Base-by-base conservation (phyloP, 352 stramenopile species). In the Phytophthora podocarpi region DNA sequence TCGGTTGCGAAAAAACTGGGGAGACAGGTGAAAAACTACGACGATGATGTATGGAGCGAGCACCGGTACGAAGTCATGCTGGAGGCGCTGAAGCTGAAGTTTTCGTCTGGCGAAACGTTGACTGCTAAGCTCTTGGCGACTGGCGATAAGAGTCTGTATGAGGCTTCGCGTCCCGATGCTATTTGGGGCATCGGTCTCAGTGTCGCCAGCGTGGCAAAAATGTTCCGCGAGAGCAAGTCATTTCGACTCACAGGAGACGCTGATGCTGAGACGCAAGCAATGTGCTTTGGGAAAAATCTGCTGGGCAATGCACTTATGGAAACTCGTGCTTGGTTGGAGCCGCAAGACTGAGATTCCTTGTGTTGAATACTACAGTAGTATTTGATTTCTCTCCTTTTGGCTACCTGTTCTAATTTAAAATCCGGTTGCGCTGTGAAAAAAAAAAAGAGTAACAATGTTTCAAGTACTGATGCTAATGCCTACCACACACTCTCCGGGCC, bases 181-280 rank as follows among this genome's bases (percentile, higher is more conserved):
- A 82, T 88, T 41, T 88, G 80, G 80, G 80, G 80, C 20, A 87
- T 90, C 34, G 80, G 80, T 31, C 50, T 88, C 15, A 72, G 78
- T 21, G 70, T 88, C 9, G 36, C 53, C 0, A 53, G 42, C 4
- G 71, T 90, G 16, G 34, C 70, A 23, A 61, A 71, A 6, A 67
- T 81, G 39, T 80, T 87, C 37, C 59, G 64, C 1, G 62, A 78
- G 31, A 72, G 69, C 23, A 20, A 41, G 30, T 30, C 11, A 12
- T 88, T 90, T 27, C 62, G 51, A 32, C 67, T 45, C 16, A 68
- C 59, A 0, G 80, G 80, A 0, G 66, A 90, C 37, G 62, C 85
- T 3, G 52, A 69, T 18, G 46, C 49, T 0, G 65, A 60, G 20
- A 79, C 53, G 11, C 73, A 74, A 34, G 21, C 23, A 10, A 56